Evolutionary conservation across 1,284 basidiomycete species (phyloP).

Genomic region (Sparassis latifolia): DNA sequence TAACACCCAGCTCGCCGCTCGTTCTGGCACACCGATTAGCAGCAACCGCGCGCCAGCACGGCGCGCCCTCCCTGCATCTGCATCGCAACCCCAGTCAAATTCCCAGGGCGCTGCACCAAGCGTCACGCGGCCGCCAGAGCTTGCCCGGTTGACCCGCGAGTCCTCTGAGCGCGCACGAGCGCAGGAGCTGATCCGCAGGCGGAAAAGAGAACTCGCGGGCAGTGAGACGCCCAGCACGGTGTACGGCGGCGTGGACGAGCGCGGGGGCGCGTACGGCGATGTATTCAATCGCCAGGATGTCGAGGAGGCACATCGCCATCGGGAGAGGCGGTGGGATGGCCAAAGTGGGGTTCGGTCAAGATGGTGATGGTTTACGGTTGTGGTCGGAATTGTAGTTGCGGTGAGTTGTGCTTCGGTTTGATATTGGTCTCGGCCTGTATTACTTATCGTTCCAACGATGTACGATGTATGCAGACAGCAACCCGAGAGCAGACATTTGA

Average conservation of each 20-base stretch:
- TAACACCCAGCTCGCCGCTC: slow-evolving; percentile 52
- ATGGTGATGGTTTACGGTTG: background rate
- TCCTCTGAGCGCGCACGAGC: slow-evolving; percentile 69
- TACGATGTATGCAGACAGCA: background rate
- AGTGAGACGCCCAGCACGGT: slow-evolving; percentile 67
- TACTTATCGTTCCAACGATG: background rate
- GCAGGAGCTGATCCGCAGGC: slow-evolving; percentile 56
- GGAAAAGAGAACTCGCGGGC: slow-evolving; percentile 53
- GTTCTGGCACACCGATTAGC: slow-evolving; percentile 19
- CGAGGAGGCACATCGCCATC: slow-evolving; percentile 51
- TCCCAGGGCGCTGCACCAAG: slow-evolving; percentile 1
- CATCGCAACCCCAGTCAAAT: slow-evolving; percentile 1
- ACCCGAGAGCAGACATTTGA: background rate
- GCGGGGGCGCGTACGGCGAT: slow-evolving; percentile 50
- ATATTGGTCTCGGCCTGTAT: background rate
- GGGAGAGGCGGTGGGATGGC: slow-evolving; percentile 19
- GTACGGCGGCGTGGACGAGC: slow-evolving; percentile 36
- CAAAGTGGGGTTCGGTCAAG: background rate
- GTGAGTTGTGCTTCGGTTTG: slow-evolving; percentile 1
- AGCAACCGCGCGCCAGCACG: slow-evolving; percentile 2
- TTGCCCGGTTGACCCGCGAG: slow-evolving; percentile 59
- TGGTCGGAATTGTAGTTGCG: background rate
- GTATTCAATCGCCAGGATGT: slow-evolving; percentile 67
- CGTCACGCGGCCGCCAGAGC: slow-evolving; percentile 24
- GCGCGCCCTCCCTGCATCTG: background rate